These are phyloP conservation scores for Termitomyces sp. DNA, from an alignment of 768 basidiomycete genomes.

Conservation along the genomic window DNA sequence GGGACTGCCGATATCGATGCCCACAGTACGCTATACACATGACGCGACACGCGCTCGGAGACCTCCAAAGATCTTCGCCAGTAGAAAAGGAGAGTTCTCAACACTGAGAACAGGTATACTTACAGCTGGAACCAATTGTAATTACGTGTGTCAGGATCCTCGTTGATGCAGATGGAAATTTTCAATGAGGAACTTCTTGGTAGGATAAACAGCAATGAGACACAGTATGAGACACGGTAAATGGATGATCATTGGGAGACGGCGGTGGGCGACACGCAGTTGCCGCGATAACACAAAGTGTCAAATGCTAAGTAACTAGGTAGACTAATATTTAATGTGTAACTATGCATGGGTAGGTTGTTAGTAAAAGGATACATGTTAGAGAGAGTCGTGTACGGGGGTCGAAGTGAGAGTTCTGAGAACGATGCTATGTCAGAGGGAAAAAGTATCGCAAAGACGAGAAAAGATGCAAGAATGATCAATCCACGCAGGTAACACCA, in stretches of 20 bases:
- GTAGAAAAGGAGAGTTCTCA: neutral
- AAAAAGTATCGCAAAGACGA: neutral
- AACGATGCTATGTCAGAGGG: neutral
- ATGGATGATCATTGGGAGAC: neutral
- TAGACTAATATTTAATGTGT: slow-evolving; percentile 3
- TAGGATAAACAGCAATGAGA: neutral
- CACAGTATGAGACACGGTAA: neutral
- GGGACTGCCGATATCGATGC: neutral
- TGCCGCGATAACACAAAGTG: neutral
- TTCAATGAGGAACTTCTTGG: neutral
- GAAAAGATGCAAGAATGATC: neutral
- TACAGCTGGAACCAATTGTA: too few relatives aligned
- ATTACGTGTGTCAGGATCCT: neutral
- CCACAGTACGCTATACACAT: neutral
- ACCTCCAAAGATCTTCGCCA: neutral
- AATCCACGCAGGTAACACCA: neutral
- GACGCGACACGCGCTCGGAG: neutral
- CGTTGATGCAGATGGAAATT: neutral
- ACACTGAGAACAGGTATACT: too few relatives aligned
- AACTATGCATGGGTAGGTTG: neutral
- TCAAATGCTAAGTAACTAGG: neutral
- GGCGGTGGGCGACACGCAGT: neutral
- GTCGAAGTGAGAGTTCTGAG: neutral
- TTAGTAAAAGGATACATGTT: neutral
- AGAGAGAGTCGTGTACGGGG: neutral